Base-by-base conservation (phyloP, 169 alveolate genomes). In the Theileria orientalis region DNA sequence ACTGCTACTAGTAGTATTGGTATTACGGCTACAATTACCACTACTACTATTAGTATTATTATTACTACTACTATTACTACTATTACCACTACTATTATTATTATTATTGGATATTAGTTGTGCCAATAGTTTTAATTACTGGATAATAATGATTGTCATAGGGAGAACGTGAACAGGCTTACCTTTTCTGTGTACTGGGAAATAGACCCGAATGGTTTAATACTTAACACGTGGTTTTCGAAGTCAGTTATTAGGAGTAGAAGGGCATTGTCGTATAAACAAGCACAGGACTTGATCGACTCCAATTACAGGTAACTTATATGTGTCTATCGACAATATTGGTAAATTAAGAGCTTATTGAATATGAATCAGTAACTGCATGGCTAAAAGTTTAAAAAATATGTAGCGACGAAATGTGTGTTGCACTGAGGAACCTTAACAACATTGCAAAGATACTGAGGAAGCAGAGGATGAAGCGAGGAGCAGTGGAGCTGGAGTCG, bases 401-500 rank as follows among this genome's bases (percentile, higher is more conserved):
- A 19, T 3, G 2, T 69, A 72, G 79, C 46, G 83, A 72, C 33
- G 94, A 87, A 54, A 69, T 94, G 32, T 92, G 96, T 19, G 61
- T 51, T 35, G 76, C 96, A n/a, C 83, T 94, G 33, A 84, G 94
- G 87, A 84, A 93, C 33, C 85, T 97, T 70, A 83, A 94, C 77
- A 73, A 85, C 68, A 84, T 94, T 8, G 94, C 99, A 8, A 90
- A 92, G 64, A 87, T 84, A 51, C 69, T 94, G 37, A 93, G 97
- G 47, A 74, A 85, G 41, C 83, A 87, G 83, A 92, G 99, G 83
- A 92, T 95, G 85, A 94, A 87, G 40, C 90, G 93, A 3, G 99
- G 99, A 2, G 99, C 99, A 6, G 89, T 97, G 61, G 97, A 96
- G 52, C 83, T 97, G 56, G 96, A 97, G n/a, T 94, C 98, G 13